Evolutionary conservation across 2,329 filamentous ascomycete species (phyloP).

Genomic region (Furcasterigmium sp.): DNA sequence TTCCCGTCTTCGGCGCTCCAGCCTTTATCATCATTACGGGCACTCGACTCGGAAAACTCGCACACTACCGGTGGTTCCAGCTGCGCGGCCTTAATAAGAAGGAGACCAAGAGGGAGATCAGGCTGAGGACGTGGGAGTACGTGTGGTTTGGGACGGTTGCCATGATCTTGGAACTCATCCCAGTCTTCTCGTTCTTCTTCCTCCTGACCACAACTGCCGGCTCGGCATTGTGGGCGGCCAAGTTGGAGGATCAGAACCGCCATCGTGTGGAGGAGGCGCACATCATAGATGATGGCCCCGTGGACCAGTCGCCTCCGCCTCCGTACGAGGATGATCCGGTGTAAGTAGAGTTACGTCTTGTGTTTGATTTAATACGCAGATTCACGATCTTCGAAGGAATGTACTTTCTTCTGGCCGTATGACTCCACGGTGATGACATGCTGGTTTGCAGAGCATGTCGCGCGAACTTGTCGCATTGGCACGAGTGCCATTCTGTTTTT

Average conservation of each 20-base stretch:
- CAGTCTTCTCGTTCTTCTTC: constrained; percentile 90
- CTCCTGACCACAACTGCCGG: constrained; percentile 82
- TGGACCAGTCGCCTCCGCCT: constrained; percentile 19
- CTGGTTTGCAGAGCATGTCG: too few relatives aligned
- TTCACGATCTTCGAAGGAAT: too few relatives aligned
- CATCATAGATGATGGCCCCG: constrained; percentile 16
- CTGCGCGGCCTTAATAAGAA: constrained; percentile 69
- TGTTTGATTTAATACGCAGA: too few relatives aligned
- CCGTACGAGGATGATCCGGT: constrained; percentile 32
- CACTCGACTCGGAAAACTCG: constrained; percentile 78
- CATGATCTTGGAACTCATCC: constrained; percentile 80
- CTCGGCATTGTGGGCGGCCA: constrained; percentile 78
- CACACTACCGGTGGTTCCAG: constrained; percentile 88
- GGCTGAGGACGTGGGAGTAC: constrained; percentile 70
- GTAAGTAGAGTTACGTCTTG: too few relatives aligned
- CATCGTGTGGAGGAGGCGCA: constrained; percentile 14
- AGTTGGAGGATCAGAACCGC: constrained; percentile 59
- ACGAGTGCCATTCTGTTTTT: too few relatives aligned
- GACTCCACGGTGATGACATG: too few relatives aligned
- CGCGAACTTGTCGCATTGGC: too few relatives aligned
- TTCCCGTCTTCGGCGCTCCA: constrained; percentile 77
- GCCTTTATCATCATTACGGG: constrained; percentile 87
- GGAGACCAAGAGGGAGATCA: constrained; percentile 66
- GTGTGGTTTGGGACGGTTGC: constrained; percentile 89
- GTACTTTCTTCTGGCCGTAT: too few relatives aligned